Percentiles rank a stretch among this genome's conserved stretches.
Evolutionary conservation across 768 basidiomycete genomes (phyloP).

Genomic region (Tricholomella constricta): DNA sequence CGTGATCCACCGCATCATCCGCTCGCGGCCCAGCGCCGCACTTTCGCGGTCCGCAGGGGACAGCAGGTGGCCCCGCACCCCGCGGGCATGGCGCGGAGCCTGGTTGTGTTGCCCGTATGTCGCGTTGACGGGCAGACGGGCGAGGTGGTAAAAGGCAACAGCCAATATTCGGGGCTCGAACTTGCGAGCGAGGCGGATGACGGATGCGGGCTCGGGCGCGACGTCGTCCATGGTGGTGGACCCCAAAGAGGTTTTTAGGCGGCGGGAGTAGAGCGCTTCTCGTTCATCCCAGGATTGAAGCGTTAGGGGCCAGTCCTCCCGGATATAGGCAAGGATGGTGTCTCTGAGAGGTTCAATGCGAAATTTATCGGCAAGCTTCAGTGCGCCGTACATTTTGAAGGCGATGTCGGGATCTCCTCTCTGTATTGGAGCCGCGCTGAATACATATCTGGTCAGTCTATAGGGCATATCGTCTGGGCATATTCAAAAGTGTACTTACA

Average conservation of each 20-base stretch:
- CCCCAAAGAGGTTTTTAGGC: slow-evolving; percentile 20
- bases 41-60: slow-evolving; percentile 22
- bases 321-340: slow-evolving; percentile 25
- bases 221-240: slow-evolving; percentile 28
- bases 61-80: slow-evolving; percentile 20
- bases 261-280: slow-evolving; percentile 24
- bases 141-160: slow-evolving; percentile 23
- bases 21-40: slow-evolving; percentile 23
- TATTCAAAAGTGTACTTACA: slow-evolving; percentile 14
- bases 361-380: slow-evolving; percentile 27
- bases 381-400: slow-evolving; percentile 25
- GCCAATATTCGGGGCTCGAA: slow-evolving; percentile 23
- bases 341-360: slow-evolving; percentile 26
- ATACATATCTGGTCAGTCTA: slow-evolving; percentile 18
- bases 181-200: slow-evolving; percentile 23
- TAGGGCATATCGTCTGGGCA: neutral
- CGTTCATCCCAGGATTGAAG: slow-evolving; percentile 28
- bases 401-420: slow-evolving; percentile 28
- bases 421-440: slow-evolving; percentile 26
- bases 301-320: slow-evolving; percentile 25
- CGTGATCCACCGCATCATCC: slow-evolving; percentile 23
- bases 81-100: slow-evolving; percentile 20
- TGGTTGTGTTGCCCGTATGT: slow-evolving; percentile 22
- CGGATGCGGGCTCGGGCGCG: slow-evolving; percentile 25
- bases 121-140: slow-evolving; percentile 23